Base-by-base conservation (phyloP, 371 early-diverging fungal species). In the Mucor lusitanicus region DNA sequence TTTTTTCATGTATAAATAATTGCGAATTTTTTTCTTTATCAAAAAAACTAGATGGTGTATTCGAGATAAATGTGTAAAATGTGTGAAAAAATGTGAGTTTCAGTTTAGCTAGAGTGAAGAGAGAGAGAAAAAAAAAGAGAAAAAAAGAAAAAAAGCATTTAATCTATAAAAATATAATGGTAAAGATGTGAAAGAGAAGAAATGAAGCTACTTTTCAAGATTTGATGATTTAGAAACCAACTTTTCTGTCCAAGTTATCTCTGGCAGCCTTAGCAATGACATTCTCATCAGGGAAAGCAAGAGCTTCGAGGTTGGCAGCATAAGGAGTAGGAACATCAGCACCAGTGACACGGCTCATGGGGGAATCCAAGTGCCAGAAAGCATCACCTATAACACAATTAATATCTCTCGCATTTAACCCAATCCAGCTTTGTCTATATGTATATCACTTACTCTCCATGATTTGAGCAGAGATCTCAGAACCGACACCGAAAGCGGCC, bases 271-370 rank as follows among this genome's bases (percentile, higher is more conserved):
- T 88, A 65, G 84, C 90, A 75, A 99, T 95, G 77, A 91, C 89
- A 65, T 94, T 91, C 37, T 88, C 83, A 69, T 90, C 92, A 61
- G 99, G 99, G 83, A 97, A 91, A 63, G 95, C 88, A 68, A 91
- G 85, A 39, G 79, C 79, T 85, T 99, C 99, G 54, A 99, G 87
- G 88, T 98, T 97, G 74, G 88, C 79, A 63, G 99, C 97, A 79
- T 99, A 99, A 55, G 99, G 99, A 75, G 96, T 99, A 62, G 99
- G 99, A 61, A 97, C 89, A 85, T 99, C 99, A 71, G 99, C 98
- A 78, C 97, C 97, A 63, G 97, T 95, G 56, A 99, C 88, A 73
- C 99, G 94, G 71, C 83, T 78, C 64, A 99, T 90, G n/a, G 99
- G 99, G 48, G 95, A 92, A 87, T 99, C 98, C 61, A 99, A 86